Evolutionary conservation across 2,329 filamentous ascomycete species (phyloP).

Genomic region (Diaporthe aspalathi): DNA sequence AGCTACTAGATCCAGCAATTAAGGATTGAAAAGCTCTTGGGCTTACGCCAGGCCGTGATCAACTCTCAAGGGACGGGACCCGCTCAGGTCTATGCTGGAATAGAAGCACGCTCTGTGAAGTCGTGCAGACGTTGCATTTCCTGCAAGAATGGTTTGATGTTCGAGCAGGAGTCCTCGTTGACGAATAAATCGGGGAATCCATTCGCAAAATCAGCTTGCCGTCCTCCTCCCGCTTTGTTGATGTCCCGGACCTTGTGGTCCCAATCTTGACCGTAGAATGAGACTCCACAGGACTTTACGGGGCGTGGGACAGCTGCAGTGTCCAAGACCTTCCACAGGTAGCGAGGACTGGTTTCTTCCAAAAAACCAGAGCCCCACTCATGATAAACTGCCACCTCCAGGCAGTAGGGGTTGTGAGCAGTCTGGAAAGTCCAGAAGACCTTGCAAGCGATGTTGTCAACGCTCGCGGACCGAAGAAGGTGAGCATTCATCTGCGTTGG

Average conservation of each 20-base stretch:
- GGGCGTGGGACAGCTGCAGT: conserved; percentile 31
- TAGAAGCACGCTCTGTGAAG: conserved; percentile 16
- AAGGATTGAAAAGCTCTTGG: background rate
- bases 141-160: conserved; percentile 11
- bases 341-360: background rate
- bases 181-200: conserved; percentile 25
- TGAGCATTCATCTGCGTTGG: background rate
- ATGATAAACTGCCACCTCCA: conserved; percentile 52
- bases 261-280: conserved; percentile 33
- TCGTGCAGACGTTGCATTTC: conserved; percentile 33
- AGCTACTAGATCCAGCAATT: background rate
- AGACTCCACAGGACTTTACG: conserved; percentile 39
- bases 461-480: conserved; percentile 34
- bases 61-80: background rate
- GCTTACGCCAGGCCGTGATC: background rate
- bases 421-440: conserved; percentile 49
- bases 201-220: conserved; percentile 15
- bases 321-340: background rate
- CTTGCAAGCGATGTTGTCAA: conserved; percentile 49
- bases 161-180: background rate
- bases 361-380: conserved; percentile 44
- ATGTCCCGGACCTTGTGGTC: conserved; percentile 42
- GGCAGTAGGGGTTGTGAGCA: conserved; percentile 46
- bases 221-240: conserved; percentile 8
- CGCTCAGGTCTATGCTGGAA: background rate